Evolutionary conservation across 805 yeast species (phyloP).

Genomic region (Candida tibetensis): DNA sequence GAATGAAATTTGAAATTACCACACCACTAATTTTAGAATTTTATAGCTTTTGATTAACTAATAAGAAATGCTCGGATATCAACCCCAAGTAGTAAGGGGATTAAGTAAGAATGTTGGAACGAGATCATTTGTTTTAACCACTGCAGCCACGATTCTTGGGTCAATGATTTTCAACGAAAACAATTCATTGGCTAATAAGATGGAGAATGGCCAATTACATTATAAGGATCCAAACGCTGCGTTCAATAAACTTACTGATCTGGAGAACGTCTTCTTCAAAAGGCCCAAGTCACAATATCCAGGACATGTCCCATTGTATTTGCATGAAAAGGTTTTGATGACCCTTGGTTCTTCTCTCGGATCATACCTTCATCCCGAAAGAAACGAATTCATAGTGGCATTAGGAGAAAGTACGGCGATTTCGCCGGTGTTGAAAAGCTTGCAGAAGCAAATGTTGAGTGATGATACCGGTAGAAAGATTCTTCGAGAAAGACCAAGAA

Average conservation of each 20-base stretch:
- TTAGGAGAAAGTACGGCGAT: constrained; percentile 90
- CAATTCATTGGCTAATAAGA: constrained; percentile 55
- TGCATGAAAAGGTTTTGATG: constrained; percentile 59
- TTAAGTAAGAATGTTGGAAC: no score
- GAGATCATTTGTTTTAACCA: constrained; percentile 14
- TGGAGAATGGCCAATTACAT: constrained; percentile 52
- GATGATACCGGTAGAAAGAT: constrained; percentile 77
- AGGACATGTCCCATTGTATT: constrained; percentile 74
- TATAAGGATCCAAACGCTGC: constrained; percentile 33
- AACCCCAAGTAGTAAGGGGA: no score
- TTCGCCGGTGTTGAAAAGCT: constrained; percentile 55
- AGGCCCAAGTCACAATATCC: constrained; percentile 54
- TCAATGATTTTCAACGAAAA: constrained; percentile 39
- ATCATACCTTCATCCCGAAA: constrained; percentile 72
- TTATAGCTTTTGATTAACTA: no score
- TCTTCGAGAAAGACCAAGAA: constrained; percentile 75
- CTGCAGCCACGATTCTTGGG: constrained; percentile 20
- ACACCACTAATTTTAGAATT: no score
- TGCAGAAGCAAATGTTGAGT: constrained; percentile 71
- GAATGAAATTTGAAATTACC: neutral
- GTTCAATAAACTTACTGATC: constrained; percentile 24
- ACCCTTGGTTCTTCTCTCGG: constrained; percentile 74
- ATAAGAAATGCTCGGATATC: no score
- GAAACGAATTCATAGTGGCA: constrained; percentile 72
- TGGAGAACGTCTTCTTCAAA: constrained; percentile 28